These are phyloP conservation scores for Phaffomyces thermotolerans DNA, from an alignment of 805 yeast species.

Conservation along the genomic window DNA sequence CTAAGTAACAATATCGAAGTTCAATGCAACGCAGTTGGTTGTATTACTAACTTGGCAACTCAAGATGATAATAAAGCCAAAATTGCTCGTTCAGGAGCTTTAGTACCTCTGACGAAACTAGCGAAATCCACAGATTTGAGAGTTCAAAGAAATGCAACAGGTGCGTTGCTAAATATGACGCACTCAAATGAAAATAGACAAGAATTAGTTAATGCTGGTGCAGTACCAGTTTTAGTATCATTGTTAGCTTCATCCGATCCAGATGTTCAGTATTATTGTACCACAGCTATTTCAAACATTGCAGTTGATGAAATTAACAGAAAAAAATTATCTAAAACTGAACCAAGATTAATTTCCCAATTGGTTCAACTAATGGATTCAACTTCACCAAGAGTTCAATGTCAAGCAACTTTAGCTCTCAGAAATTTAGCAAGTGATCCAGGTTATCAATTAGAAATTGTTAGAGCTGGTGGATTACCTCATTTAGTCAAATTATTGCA, in stretches of 20 bases:
- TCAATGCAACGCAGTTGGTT: constrained; percentile 98
- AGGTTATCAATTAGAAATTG: constrained; percentile 91
- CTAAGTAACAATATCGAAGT: constrained; percentile 95
- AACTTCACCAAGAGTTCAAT: constrained; percentile 89
- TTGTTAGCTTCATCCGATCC: constrained; percentile 81
- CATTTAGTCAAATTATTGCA: constrained; percentile 86
- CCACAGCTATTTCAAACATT: constrained; percentile 92
- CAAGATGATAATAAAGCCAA: constrained; percentile 95
- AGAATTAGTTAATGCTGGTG: constrained; percentile 95
- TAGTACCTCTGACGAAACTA: constrained; percentile 86
- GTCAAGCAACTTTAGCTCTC: constrained; percentile 95
- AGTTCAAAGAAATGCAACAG: constrained; percentile 98
- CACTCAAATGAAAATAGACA: constrained; percentile 95
- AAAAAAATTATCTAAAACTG: constrained; percentile 80
- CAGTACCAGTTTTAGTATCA: constrained; percentile 92
- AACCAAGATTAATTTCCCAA: constrained; percentile 84
- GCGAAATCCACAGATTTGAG: constrained; percentile 93
- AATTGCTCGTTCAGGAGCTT: constrained; percentile 94
- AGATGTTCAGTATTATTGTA: constrained; percentile 96
- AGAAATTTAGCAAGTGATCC: constrained; percentile 95
- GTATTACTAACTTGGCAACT: constrained; percentile 95
- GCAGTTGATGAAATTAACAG: constrained; percentile 95
- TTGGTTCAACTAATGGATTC: constrained; percentile 90
- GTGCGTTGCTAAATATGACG: constrained; percentile 96
- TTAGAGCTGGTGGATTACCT: constrained; percentile 91